A percentile compares a stretch with the other conserved stretches of the same genome.
Conservation (phyloP, 495 filamentous ascomycete genomes). For the Cenococcum geophilum region DNA sequence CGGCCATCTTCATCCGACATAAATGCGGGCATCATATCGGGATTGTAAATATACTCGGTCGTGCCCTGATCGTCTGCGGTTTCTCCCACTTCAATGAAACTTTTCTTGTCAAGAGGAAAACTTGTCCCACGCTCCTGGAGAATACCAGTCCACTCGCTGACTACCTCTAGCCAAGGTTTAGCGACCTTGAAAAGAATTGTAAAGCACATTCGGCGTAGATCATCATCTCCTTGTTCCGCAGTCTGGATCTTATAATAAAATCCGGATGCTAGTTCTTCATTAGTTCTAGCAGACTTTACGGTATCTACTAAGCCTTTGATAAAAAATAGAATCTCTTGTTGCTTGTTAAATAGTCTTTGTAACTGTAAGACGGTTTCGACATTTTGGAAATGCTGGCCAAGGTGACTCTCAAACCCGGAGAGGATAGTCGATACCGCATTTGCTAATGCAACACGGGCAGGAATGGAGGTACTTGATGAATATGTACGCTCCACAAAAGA, state of each 20-base stretch:
- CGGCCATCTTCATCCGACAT: constrained; percentile 26
- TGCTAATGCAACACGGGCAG: constrained; percentile 56
- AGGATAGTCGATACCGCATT: constrained; percentile 52
- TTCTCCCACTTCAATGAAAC: constrained; percentile 38
- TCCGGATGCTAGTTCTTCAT: constrained; percentile 63
- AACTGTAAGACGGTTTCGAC: constrained; percentile 61
- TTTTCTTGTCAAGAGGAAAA: constrained; percentile 14
- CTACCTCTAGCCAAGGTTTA: constrained; percentile 63
- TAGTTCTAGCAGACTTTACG: constrained; percentile 49
- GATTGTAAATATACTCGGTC: constrained; percentile 19
- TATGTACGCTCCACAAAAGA: constrained; percentile 47
- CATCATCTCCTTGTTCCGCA: constrained; percentile 55
- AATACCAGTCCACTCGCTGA: constrained; percentile 74
- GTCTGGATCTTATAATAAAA: constrained; percentile 59
- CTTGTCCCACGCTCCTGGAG: constrained; percentile 48
- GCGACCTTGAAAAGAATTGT: constrained; percentile 61
- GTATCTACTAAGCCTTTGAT: constrained; percentile 55
- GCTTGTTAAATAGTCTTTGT: constrained; percentile 56
- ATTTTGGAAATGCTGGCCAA: constrained; percentile 42
- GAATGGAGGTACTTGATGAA: constrained; percentile 37
- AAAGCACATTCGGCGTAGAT: constrained; percentile 54
- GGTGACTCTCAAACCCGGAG: constrained; percentile 49
- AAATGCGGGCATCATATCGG: constrained; percentile 26
- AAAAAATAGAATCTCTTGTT: constrained; percentile 55
- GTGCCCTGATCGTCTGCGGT: constrained; percentile 64